Conservation (phyloP, 176 grass and related monocot species). For the Alopecurus myosuroides region DNA sequence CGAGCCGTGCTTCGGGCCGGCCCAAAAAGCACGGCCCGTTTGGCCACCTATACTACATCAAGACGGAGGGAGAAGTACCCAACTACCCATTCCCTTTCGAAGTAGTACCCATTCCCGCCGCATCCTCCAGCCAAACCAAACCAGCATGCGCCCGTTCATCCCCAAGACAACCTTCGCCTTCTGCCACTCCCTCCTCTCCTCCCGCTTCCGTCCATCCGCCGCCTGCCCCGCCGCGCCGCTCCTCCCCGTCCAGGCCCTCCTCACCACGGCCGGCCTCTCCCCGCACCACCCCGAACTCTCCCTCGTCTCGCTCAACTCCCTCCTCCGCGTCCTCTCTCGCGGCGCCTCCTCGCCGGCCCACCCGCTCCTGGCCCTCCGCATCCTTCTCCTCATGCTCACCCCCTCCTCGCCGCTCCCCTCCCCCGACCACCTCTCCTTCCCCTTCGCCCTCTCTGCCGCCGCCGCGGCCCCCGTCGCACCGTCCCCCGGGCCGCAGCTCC, state of each 20-base stretch:
- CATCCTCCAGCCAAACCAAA: background rate
- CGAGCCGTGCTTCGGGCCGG: no score
- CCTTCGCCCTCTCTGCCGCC: slow-evolving; percentile 73
- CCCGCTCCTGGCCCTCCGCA: slow-evolving; percentile 46
- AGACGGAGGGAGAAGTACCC: no score
- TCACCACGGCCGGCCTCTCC: slow-evolving; percentile 46
- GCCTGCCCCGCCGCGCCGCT: slow-evolving; percentile 14
- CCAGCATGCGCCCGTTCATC: slow-evolving; percentile 41
- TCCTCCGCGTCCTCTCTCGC: slow-evolving; percentile 39
- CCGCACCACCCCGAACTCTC: slow-evolving; percentile 36
- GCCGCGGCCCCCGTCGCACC: slow-evolving; percentile 25
- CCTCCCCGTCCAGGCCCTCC: slow-evolving; percentile 46
- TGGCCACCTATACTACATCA: no score
- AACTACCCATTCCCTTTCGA: no score
- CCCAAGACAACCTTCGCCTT: slow-evolving; percentile 41
- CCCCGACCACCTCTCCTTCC: slow-evolving; percentile 79
- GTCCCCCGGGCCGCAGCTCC: slow-evolving; percentile 46
- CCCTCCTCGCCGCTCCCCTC: slow-evolving; percentile 35
- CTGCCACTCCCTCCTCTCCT: slow-evolving; percentile 48
- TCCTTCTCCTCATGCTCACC: slow-evolving; percentile 58
- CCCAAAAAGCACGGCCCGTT: no score
- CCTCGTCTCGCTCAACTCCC: slow-evolving; percentile 57
- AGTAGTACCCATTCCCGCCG: background rate
- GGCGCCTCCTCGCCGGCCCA: slow-evolving; percentile 36
- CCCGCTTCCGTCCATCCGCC: slow-evolving; percentile 35